Evolutionary conservation across 2,329 filamentous ascomycete genomes (phyloP), one percentile per base, ranked within the genome.

Genomic region (Sporothrix variecibatus): DNA sequence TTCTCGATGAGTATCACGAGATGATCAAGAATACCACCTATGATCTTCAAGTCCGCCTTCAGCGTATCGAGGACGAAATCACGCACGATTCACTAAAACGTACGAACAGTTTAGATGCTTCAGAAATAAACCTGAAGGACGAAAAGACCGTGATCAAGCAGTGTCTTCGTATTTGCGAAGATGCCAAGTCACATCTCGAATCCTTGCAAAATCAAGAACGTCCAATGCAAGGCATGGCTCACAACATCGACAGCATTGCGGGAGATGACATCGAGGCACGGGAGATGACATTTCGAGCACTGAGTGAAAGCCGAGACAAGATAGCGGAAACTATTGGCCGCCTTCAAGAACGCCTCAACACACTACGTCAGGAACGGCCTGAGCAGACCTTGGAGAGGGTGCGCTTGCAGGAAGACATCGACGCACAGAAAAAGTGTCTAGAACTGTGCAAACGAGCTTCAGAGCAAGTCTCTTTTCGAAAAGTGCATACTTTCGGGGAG

Each of bases 151-250:
- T 83, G 70, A 83, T 81, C 65, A 75, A 80, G 72, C 81, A 82
- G 77, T 84, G 82, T 74, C 80, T 84, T 76, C 79, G 78, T 43
- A 81, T 84, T 69, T 84, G 82, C 75, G 78, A 84, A 80, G 78
- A 81, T 73, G 81, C 82, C 11, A 80, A 74, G 70, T 79, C 78
- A 64, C 81, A 80, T 76, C 79, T 84, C 69, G 76, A 81, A 71
- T 81, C 81, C 40, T 76, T 83, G 58, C 76, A 77, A 74, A 73
- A 79, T 28, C 76, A 75, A 76, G 77, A 82, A 75, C 75, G 77
- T 15, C 3, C 67, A 15, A 38, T 71, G 53, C 65, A 64, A 70
- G 72, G 56, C 23, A 46, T 67, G 65, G 6, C 56, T 62, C 7
- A 28, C 28, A 53, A 28, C n/a, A 53, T 38, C 53, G 31, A 31